phyloP scores from a whole-genome alignment of 106 monocot genomes.

The Posidonia australis region DNA sequence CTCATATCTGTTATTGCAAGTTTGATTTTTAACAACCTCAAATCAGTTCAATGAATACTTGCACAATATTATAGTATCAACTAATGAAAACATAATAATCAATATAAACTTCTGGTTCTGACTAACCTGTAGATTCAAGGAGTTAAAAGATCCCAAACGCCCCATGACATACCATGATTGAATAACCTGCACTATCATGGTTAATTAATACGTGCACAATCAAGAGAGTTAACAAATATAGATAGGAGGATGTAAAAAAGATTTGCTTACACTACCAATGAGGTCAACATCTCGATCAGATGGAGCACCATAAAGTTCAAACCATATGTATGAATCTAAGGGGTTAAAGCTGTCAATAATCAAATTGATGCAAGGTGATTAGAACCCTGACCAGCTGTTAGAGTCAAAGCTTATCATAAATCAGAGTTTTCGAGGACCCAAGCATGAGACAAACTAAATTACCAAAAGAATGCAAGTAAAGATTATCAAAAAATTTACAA shows the following conservation, averaged over 20 bases:
- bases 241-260: background rate
- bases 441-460: no score
- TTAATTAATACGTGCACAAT: background rate
- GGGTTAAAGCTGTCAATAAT: constrained; percentile 69
- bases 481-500: no score
- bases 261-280: constrained; percentile 81
- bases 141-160: constrained; percentile 88
- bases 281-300: constrained; percentile 91
- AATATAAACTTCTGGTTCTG: background rate
- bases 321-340: constrained; percentile 83
- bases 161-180: constrained; percentile 99
- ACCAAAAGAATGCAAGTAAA: no score
- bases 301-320: constrained; percentile 83
- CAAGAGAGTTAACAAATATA: background rate
- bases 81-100: background rate
- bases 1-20: no score
- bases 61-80: background rate
- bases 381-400: background rate
- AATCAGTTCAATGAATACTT: no score
- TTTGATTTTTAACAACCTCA: no score
- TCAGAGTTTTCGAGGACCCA: background rate
- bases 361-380: background rate
- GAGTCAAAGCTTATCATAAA: background rate
- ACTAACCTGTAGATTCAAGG: constrained; percentile 83
- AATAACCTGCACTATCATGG: constrained; percentile 42